Evolutionary conservation across 495 filamentous ascomycete genomes (phyloP).

Genomic region (Hypoxylon fragiforme): DNA sequence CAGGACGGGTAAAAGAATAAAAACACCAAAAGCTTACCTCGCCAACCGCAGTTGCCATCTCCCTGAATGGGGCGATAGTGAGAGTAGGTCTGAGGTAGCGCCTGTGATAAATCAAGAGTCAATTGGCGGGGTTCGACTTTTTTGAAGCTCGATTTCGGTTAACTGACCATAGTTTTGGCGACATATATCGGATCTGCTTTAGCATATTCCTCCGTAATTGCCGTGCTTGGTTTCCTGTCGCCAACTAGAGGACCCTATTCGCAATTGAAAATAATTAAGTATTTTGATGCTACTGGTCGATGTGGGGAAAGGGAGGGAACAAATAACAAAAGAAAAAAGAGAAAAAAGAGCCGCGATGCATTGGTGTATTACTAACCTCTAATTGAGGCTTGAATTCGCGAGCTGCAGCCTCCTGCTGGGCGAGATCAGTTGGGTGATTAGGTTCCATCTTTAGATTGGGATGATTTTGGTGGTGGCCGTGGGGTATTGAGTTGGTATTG

Average conservation of each 20-base stretch:
- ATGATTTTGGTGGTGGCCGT: conserved; percentile 18
- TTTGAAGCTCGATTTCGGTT: background rate
- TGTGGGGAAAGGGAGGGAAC: background rate
- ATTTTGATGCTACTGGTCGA: background rate
- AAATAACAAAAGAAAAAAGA: background rate
- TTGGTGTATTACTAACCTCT: conserved; percentile 52
- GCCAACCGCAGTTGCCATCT: conserved; percentile 97
- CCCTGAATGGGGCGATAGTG: conserved; percentile 86
- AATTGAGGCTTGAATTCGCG: conserved; percentile 67
- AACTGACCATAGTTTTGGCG: conserved; percentile 80
- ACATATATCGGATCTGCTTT: conserved; percentile 85
- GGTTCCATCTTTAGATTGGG: conserved; percentile 45
- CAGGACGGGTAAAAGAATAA: conserved; percentile 7
- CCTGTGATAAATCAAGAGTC: conserved; percentile 51
- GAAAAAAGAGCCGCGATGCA: conserved; percentile 5
- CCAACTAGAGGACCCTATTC: conserved; percentile 81
- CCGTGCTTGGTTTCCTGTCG: conserved; percentile 71
- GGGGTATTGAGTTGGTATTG: conserved; percentile 27
- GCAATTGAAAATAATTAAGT: conserved; percentile 29
- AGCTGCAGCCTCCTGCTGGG: conserved; percentile 59
- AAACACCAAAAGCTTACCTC: conserved; percentile 64
- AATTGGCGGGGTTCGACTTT: conserved; percentile 15
- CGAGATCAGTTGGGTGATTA: conserved; percentile 46
- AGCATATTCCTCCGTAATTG: conserved; percentile 84
- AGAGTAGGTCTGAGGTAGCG: conserved; percentile 80